A percentile compares a stretch with the other conserved stretches of the same genome.
phyloP scores from a whole-genome alignment of 306 rosid genomes.

The Prunus padus region DNA sequence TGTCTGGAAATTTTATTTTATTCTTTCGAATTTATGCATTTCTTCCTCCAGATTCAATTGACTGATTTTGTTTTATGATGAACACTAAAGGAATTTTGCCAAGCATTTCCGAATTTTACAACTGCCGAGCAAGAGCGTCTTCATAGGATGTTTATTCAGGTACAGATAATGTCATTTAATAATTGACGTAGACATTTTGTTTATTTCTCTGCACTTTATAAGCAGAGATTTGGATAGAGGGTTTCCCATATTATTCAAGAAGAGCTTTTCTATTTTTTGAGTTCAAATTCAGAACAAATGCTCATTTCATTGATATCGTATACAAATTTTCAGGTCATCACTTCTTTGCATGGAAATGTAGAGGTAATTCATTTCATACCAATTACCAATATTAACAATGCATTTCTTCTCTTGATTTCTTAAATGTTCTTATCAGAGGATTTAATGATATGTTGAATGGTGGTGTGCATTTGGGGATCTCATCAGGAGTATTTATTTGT shows the following conservation, averaged over 20 bases:
- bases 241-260: not conserved
- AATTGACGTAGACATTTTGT: not conserved
- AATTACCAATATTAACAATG: not conserved
- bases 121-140: constrained; percentile 55
- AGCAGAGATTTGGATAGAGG: not conserved
- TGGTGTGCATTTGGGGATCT: not conserved
- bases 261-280: not conserved
- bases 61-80: constrained; percentile 8
- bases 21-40: not conserved
- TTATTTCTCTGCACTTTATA: constrained; percentile 5
- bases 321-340: constrained; percentile 60
- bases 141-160: constrained; percentile 72
- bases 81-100: constrained; percentile 45
- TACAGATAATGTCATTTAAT: constrained; percentile 8
- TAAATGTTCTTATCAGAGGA: not conserved
- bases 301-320: not conserved
- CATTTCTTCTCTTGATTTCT: not conserved
- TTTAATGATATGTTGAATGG: not conserved
- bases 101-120: constrained; percentile 57
- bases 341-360: constrained; percentile 68
- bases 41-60: not conserved
- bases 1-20: not conserved
- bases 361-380: constrained; percentile 48
- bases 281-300: constrained; percentile 1
- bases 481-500: not conserved